Evolutionary conservation across 2,329 filamentous ascomycete species (phyloP), one percentile per base, ranked within the genome.

Genomic region (Lecanoromycetidae sp.): DNA sequence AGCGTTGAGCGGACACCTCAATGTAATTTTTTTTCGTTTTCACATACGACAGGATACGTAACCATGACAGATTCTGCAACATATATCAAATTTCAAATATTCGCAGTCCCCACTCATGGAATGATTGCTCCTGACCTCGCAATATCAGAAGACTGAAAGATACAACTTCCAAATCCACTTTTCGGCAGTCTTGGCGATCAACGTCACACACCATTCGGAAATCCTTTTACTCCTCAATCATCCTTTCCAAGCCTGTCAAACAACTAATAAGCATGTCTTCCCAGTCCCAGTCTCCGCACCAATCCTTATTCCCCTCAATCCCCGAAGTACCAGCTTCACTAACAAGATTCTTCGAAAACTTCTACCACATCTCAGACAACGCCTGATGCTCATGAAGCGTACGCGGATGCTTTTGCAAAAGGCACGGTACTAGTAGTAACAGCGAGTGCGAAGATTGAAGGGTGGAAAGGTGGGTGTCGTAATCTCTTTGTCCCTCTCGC

Each of bases 1-100:
- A 68, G 76, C 75, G 77, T 81, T 71, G 78, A 82, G 77, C 71
- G 30, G 49, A 48, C 48, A 51, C 39, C 44, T 15, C 9, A 8
- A n/a, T 42, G 30, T 13, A 47, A 25, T 41, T 42, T 10, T 15
- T 42, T n/a, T 17, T 13, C n/a, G 27, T 23, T n/a, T 40, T 17
- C 22, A 36, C 45, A 32, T 47, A 37, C 17, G 30, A 17, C 42
- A 41, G 30, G 38, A 12, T 36, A 29, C 35, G 30, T 26, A 23
- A 23, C 27, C 43, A n/a, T n/a, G n/a, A n/a, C n/a, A n/a, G n/a
- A n/a, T n/a, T n/a, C n/a, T n/a, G n/a, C n/a, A n/a, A n/a, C n/a
- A n/a, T n/a, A 41, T 10, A 27, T 33, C 6, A 33, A 3, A 32
- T 5, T 27, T 25, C 30, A 25, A 12, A 40, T 34, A 20, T 5